Conservation (phyloP, 495 filamentous ascomycete species). For the Letharia columbiana region DNA sequence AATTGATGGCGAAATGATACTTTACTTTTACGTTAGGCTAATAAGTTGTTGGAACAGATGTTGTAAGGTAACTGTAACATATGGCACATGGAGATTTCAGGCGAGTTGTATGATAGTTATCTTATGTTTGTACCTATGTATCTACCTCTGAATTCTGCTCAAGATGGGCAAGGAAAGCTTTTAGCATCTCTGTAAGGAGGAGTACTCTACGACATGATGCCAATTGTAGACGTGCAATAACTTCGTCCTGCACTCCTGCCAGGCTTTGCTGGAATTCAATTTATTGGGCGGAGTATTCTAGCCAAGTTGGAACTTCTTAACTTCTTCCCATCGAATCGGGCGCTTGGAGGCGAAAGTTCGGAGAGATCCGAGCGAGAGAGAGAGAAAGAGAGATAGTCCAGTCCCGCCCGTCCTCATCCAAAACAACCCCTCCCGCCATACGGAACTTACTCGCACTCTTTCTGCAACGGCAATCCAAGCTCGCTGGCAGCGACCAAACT, state of each 20-base stretch:
- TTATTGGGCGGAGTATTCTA: too few species aligned
- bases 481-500: conserved; percentile 31
- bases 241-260: too few species aligned
- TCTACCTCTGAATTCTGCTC: too few species aligned
- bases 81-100: not conserved
- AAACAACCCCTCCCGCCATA: not conserved
- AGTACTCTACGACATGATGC: not conserved
- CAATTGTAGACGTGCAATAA: not conserved
- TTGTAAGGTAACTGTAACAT: not conserved
- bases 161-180: too few species aligned
- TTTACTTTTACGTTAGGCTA: not conserved
- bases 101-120: not conserved
- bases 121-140: not conserved
- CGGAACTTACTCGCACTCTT: too few species aligned
- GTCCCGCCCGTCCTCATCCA: too few species aligned
- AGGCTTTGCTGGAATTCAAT: too few species aligned
- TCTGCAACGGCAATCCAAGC: conserved; percentile 1
- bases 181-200: not conserved
- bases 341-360: not conserved
- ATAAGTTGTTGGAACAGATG: not conserved
- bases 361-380: not conserved
- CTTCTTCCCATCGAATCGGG: not conserved
- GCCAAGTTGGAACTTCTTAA: not conserved
- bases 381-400: not conserved
- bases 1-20: not conserved